These are phyloP conservation scores for Fusarium acutatum DNA, from an alignment of 2,329 filamentous ascomycete species.

Conservation along the genomic window DNA sequence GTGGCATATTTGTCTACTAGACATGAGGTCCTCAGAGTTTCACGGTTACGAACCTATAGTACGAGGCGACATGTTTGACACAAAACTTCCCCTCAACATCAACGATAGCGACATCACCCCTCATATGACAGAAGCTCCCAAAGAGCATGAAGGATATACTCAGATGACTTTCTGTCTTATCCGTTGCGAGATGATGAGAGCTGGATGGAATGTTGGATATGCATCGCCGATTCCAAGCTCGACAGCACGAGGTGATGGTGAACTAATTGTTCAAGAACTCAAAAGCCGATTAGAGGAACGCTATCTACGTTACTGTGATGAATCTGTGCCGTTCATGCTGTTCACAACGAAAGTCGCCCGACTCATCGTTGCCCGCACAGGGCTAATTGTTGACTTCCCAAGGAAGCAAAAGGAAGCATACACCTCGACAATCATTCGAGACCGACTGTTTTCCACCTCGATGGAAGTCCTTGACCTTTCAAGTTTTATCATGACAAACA, in stretches of 20 bases:
- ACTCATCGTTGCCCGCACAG: neutral
- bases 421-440: neutral
- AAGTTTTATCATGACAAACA: neutral
- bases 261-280: neutral
- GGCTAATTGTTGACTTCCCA: neutral
- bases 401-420: neutral
- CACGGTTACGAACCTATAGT: neutral
- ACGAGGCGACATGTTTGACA: neutral
- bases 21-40: neutral
- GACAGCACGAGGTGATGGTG: neutral
- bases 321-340: neutral
- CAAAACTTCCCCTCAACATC: neutral
- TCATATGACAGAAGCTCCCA: neutral
- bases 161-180: neutral
- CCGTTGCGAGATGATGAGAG: neutral
- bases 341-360: neutral
- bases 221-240: neutral
- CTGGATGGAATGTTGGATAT: neutral
- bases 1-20: neutral
- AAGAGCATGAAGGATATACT: neutral
- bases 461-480: neutral
- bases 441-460: neutral
- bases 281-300: neutral
- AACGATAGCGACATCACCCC: neutral
- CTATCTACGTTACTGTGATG: neutral